Evolutionary conservation across 139 green algal species (phyloP).

Genomic region (Asterochloris sp.): DNA sequence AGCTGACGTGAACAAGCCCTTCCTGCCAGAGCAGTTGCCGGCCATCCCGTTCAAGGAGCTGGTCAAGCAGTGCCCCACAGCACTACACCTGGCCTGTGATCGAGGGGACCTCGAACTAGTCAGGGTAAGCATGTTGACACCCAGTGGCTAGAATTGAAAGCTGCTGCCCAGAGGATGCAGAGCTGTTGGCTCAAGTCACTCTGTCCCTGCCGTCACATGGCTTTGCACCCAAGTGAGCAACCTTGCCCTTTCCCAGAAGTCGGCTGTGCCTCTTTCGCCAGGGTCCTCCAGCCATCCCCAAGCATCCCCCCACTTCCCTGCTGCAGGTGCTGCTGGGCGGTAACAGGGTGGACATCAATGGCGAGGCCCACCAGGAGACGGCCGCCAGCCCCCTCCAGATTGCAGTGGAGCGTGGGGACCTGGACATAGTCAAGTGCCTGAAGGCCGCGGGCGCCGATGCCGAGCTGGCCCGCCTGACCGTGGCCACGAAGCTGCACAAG

Average conservation of each 20-base stretch:
- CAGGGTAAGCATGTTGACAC: background rate
- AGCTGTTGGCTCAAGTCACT: background rate
- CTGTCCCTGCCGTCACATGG: background rate
- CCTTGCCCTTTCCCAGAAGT: background rate
- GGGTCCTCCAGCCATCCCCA: too few relatives aligned
- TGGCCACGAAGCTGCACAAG: conserved; percentile 11
- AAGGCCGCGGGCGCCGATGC: conserved; percentile 14
- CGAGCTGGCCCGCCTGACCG: conserved; percentile 7
- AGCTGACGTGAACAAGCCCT: conserved; percentile 6
- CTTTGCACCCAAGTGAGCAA: background rate
- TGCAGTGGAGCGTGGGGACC: conserved; percentile 10
- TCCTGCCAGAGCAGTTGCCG: conserved; percentile 1
- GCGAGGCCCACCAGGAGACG: background rate
- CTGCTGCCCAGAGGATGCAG: too few relatives aligned
- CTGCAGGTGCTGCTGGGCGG: conserved; percentile 1
- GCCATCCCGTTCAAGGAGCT: conserved; percentile 15
- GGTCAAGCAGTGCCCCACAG: conserved; percentile 11
- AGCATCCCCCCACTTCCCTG: background rate
- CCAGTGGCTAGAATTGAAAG: too few relatives aligned
- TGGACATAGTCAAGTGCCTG: conserved; percentile 10
- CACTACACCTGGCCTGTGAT: conserved; percentile 10
- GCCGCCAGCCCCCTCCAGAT: conserved; percentile 4
- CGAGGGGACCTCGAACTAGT: conserved; percentile 6
- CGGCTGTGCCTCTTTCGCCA: background rate
- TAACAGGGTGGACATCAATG: conserved; percentile 11